A percentile compares a stretch with the other conserved stretches of the same genome.
phyloP scores from a whole-genome alignment of 306 rosid species.

The Calophaca sinica region DNA sequence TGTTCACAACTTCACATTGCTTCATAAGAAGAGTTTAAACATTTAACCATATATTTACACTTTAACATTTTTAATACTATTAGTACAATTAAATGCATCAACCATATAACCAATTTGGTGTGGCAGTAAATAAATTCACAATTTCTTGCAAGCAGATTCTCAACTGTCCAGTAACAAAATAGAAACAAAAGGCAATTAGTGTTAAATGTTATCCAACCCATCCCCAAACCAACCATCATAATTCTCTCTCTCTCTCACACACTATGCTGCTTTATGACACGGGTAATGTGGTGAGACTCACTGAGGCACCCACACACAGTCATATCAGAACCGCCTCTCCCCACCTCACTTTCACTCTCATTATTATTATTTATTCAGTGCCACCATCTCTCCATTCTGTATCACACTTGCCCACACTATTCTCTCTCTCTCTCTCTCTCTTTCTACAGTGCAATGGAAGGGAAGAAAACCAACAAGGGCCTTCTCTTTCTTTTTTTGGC shows the following conservation, averaged over 20 bases:
- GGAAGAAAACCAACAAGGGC: background rate
- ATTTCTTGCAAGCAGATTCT: background rate
- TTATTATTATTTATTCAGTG: conserved; percentile 24
- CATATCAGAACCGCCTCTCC: no score
- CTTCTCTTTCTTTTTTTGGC: conserved; percentile 46
- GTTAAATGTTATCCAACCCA: background rate
- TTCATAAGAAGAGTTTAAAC: no score
- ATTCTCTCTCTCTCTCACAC: background rate
- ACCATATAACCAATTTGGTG: background rate
- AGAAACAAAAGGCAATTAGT: background rate
- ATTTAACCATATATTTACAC: no score
- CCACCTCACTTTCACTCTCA: background rate
- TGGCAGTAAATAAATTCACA: background rate
- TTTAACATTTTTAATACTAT: no score
- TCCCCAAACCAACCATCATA: no score
- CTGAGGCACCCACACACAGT: background rate
- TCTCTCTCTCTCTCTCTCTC: background rate
- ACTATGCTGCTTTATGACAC: no score
- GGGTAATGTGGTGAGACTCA: no score
- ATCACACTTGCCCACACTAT: background rate
- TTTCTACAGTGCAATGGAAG: conserved; percentile 52
- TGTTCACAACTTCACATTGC: no score
- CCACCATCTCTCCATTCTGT: background rate
- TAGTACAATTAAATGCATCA: no score
- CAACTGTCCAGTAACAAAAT: background rate